Evolutionary conservation across 2,329 filamentous ascomycete species (phyloP), one percentile per base, ranked within the genome.

Genomic region (Fusarium subtropicale): DNA sequence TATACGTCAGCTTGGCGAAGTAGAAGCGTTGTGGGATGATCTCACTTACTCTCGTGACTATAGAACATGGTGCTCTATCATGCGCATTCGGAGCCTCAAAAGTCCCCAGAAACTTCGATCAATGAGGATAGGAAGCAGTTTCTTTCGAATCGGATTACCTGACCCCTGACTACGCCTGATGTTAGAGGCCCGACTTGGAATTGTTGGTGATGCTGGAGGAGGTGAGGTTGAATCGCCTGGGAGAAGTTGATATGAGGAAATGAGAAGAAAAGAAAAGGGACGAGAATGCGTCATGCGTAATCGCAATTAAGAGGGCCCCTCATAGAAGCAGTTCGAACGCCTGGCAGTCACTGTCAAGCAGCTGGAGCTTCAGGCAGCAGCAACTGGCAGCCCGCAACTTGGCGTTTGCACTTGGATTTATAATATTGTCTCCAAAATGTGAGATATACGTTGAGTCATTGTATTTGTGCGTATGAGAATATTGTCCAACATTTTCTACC

Each of bases 11-110:
- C 10, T 16, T 38, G 24, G 15, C 33, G 9, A 12, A 5, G 41
- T 20, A 22, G 22, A 31, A 12, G 24, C 7, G 18, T 22, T 38
- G 18, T 45, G 41, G 16, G 34, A 42, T 46, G 20, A 24, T 28
- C 13, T 18, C 36, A 36, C 90, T 77, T 83, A 96, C 95, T 93
- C 81, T 97, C 94, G 81, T 97, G 93, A 74, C 92, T 97, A 82
- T 97, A 98, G 78, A 97, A 97, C 94, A 97, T 97, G 72, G 38
- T 65, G 56, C 39, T 58, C 47, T 55, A 11, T 26, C 20, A 42
- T 39, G n/a, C 30, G 45, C 16, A 42, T 36, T 28, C 5, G 26
- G 20, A 46, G 34, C 12, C 3, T 33, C 12, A 30, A 48, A 24
- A 24, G n/a, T 12, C 20, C 28, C 11, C 9, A 9, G 11, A 53